Conservation (phyloP, 306 rosid species). For the Dalbergia cultrata region DNA sequence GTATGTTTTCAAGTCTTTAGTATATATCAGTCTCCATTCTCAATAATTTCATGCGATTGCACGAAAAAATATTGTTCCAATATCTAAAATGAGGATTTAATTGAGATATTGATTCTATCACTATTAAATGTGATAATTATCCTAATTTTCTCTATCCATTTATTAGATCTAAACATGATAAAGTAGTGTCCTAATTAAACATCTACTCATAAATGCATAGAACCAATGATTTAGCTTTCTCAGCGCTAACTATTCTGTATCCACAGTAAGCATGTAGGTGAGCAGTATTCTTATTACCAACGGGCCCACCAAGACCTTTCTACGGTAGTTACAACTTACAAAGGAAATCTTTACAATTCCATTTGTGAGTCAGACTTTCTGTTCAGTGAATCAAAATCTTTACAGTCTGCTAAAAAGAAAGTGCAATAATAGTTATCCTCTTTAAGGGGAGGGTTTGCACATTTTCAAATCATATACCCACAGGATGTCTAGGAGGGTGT, state of each 20-base stretch:
- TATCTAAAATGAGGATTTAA: too few species aligned
- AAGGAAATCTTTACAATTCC: not conserved
- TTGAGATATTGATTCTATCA: too few species aligned
- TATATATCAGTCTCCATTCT: conserved; percentile 24
- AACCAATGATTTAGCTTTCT: not conserved
- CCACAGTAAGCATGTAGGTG: not conserved
- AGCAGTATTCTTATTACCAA: conserved; percentile 14
- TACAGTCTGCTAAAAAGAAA: not conserved
- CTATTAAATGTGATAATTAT: too few species aligned
- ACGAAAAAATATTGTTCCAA: too few species aligned
- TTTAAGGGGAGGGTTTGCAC: not conserved
- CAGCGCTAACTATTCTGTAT: too few species aligned
- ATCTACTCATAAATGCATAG: conserved; percentile 26
- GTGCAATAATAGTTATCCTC: not conserved
- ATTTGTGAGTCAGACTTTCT: not conserved
- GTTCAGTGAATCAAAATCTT: not conserved
- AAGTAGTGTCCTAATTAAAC: too few species aligned
- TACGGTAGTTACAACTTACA: conserved; percentile 1
- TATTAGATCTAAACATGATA: too few species aligned
- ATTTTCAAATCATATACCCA: conserved; percentile 5
- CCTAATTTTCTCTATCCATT: too few species aligned
- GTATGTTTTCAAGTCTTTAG: not conserved
- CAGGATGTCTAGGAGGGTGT: not conserved
- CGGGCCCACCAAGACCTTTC: not conserved
- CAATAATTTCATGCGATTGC: conserved; percentile 36